phyloP scores from a whole-genome alignment of 2,329 filamentous ascomycete genomes.

The Fusarium cyanostomum region DNA sequence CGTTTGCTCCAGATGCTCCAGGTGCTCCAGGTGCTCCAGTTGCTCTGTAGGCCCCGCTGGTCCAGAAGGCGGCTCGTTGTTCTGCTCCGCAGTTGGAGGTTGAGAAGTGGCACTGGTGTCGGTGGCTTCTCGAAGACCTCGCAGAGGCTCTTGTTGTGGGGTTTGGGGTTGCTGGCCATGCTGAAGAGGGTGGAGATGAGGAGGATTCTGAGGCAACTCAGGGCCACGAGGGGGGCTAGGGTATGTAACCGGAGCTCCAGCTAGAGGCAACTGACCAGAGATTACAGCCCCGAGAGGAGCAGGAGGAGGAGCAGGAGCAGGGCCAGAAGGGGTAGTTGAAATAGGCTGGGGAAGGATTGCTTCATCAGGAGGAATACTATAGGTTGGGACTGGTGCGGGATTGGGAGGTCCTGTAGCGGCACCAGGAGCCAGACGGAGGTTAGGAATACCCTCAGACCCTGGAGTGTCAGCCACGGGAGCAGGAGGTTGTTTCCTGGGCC shows the following conservation, averaged over 20 bases:
- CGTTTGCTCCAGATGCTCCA: conserved; percentile 20
- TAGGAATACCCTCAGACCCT: conserved; percentile 10
- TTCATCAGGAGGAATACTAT: conserved; percentile 1
- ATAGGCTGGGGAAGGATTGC: neutral
- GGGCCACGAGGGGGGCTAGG: conserved; percentile 32
- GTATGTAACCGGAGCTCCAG: conserved; percentile 21
- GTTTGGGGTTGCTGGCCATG: conserved; percentile 24
- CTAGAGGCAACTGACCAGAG: conserved; percentile 1
- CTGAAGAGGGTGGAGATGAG: conserved; percentile 37
- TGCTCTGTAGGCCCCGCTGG: conserved; percentile 13
- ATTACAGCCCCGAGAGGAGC: neutral
- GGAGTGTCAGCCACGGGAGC: conserved; percentile 18
- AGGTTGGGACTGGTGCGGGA: conserved; percentile 1
- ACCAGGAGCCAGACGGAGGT: conserved; percentile 14
- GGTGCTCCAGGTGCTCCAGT: conserved; percentile 13
- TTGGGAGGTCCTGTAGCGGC: conserved; percentile 10
- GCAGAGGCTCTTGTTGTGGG: conserved; percentile 18
- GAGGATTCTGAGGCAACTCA: conserved; percentile 26
- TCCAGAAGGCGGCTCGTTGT: conserved; percentile 10
- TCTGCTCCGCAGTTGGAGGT: conserved; percentile 4
- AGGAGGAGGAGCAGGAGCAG: conserved; percentile 5
- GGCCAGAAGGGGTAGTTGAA: neutral
- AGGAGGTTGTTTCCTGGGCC: conserved; percentile 59
- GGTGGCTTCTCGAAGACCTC: conserved; percentile 17
- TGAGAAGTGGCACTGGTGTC: conserved; percentile 11